Percentiles rank a stretch among this genome's conserved stretches.
phyloP scores from a whole-genome alignment of 2,329 filamentous ascomycete genomes.

The Pseudophaeomoniella oleicola region DNA sequence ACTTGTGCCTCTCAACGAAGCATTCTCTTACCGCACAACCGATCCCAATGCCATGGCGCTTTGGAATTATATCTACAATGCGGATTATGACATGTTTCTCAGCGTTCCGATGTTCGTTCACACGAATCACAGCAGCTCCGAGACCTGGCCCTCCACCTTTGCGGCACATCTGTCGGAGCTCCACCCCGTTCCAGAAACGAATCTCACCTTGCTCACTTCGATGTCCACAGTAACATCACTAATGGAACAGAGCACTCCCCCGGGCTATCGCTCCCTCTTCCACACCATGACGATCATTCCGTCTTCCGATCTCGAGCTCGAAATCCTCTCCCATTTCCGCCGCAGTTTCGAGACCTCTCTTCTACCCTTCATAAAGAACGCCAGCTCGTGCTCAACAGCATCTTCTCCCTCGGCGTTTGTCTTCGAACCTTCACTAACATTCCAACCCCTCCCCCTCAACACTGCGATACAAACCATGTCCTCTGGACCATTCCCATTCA shows the following conservation, averaged over 20 bases:
- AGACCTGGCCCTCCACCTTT: neutral
- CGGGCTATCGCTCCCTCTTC: conserved; percentile 15
- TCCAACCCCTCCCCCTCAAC: conserved; percentile 19
- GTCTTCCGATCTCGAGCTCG: conserved; percentile 14
- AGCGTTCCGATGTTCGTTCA: neutral
- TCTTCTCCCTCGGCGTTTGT: conserved; percentile 5
- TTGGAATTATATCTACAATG: neutral
- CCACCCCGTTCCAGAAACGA: neutral
- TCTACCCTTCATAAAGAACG: conserved; percentile 8
- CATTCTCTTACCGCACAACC: neutral
- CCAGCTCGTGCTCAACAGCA: neutral
- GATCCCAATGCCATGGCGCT: neutral
- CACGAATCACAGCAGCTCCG: neutral
- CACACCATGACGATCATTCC: conserved; percentile 15
- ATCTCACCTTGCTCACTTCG: neutral
- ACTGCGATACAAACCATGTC: conserved; percentile 14
- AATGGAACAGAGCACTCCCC: neutral
- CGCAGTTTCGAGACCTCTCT: conserved; percentile 13
- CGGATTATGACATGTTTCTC: neutral
- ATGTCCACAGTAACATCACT: neutral
- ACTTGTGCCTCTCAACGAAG: neutral
- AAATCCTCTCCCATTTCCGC: conserved; percentile 13
- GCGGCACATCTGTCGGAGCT: neutral
- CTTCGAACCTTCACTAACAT: conserved; percentile 14
- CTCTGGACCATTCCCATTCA: conserved; percentile 21